phyloP scores from a whole-genome alignment of 2,329 filamentous ascomycete genomes.

The Stagonosporopsis chrysanthemi region DNA sequence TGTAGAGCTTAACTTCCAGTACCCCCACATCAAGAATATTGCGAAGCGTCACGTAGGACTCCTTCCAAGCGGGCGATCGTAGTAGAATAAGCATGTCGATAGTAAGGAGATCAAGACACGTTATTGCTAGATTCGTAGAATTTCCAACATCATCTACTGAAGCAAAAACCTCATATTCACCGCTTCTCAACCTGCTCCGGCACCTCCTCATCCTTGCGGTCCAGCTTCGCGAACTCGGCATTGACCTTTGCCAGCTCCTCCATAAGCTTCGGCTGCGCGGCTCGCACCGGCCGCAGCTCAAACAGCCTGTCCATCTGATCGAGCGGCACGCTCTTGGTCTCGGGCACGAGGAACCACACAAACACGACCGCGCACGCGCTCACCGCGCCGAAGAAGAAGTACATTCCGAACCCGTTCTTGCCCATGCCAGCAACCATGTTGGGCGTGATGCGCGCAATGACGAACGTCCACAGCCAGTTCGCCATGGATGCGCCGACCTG shows the following conservation, averaged over 20 bases:
- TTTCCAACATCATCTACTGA: no score
- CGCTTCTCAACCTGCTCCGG: slow-evolving; percentile 13
- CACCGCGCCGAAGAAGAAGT: slow-evolving; percentile 59
- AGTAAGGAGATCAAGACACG: no score
- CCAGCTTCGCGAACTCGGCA: slow-evolving; percentile 15
- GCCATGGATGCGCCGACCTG: slow-evolving; percentile 70
- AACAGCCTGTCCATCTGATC: slow-evolving; percentile 59
- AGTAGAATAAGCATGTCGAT: no score
- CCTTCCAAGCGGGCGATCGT: no score
- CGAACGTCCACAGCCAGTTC: slow-evolving; percentile 78
- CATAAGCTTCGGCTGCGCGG: slow-evolving; percentile 43
- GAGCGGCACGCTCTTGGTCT: slow-evolving; percentile 57
- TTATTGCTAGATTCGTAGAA: no score
- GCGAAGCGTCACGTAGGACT: no score
- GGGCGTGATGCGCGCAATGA: slow-evolving; percentile 72
- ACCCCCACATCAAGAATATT: no score
- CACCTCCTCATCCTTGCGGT: slow-evolving; percentile 13
- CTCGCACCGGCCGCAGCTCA: slow-evolving; percentile 52
- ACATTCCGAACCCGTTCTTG: slow-evolving; percentile 46
- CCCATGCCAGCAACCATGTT: slow-evolving; percentile 65
- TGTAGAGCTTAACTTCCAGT: no score
- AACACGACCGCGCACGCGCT: slow-evolving; percentile 53
- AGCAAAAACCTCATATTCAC: not conserved
- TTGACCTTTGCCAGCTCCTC: slow-evolving; percentile 18
- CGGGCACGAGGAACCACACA: slow-evolving; percentile 51